A percentile compares a stretch with the other conserved stretches of the same genome.
Evolutionary conservation across 768 basidiomycete genomes (phyloP).

Genomic region (Phlebiopsis gigantea): DNA sequence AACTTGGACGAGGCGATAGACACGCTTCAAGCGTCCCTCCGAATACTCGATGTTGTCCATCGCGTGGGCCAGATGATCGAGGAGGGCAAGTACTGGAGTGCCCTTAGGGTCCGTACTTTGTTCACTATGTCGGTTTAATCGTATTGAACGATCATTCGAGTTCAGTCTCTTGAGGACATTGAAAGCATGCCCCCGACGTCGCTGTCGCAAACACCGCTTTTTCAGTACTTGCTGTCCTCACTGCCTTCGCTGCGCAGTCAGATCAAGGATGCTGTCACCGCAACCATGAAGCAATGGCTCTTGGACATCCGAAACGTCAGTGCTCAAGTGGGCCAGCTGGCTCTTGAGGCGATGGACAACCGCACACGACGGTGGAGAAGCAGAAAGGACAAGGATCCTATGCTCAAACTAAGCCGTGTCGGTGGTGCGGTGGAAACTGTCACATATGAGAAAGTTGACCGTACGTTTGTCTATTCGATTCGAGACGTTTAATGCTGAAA

Average conservation of each 20-base stretch:
- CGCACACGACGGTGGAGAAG: slow-evolving; percentile 79
- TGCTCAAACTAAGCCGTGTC: slow-evolving; percentile 69
- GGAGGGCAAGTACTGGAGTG: slow-evolving; percentile 95
- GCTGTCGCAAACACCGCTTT: slow-evolving; percentile 89
- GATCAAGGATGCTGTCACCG: slow-evolving; percentile 91
- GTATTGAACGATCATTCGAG: slow-evolving; percentile 22
- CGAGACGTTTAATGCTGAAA: too few relatives aligned
- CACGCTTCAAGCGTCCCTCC: slow-evolving; percentile 86
- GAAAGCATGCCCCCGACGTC: slow-evolving; percentile 85
- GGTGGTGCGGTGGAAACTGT: slow-evolving; percentile 92
- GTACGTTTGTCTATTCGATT: slow-evolving; percentile 66
- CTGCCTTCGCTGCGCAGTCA: slow-evolving; percentile 84
- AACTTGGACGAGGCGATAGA: slow-evolving; percentile 98
- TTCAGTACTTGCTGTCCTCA: slow-evolving; percentile 86
- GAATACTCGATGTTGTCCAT: slow-evolving; percentile 88
- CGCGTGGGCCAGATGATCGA: slow-evolving; percentile 91
- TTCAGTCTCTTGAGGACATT: slow-evolving; percentile 91
- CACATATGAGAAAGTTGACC: slow-evolving; percentile 78
- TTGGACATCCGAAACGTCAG: slow-evolving; percentile 90
- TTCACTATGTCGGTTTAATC: slow-evolving; percentile 13
- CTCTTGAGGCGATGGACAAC: slow-evolving; percentile 85
- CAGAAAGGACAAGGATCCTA: slow-evolving; percentile 79
- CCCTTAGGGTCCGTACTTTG: slow-evolving; percentile 71
- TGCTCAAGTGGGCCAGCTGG: slow-evolving; percentile 77
- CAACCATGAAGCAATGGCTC: slow-evolving; percentile 95